phyloP scores from a whole-genome alignment of 2,329 filamentous ascomycete species.

The Coniella vitis region DNA sequence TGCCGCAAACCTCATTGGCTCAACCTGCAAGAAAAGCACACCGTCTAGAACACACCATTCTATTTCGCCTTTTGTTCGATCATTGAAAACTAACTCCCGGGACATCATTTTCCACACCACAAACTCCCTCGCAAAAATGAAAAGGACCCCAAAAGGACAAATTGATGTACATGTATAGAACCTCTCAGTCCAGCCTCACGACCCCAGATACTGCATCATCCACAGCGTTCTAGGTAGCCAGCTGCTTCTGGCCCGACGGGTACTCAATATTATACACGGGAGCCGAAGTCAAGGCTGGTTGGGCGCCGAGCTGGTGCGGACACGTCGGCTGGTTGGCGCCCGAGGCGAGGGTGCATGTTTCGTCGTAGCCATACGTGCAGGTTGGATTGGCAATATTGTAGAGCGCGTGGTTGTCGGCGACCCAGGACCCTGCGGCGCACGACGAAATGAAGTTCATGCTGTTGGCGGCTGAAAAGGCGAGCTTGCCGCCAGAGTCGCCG shows the following conservation, averaged over 20 bases:
- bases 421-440: constrained; percentile 42
- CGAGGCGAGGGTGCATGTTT: constrained; percentile 36
- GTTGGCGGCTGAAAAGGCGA: constrained; percentile 50
- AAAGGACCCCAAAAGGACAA: no score
- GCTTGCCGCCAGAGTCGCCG: constrained; percentile 38
- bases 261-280: constrained; percentile 6
- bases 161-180: no score
- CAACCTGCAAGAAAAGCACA: no score
- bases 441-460: constrained; percentile 47
- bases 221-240: neutral
- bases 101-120: no score
- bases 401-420: constrained; percentile 44
- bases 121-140: no score
- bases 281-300: neutral
- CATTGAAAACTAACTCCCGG: no score
- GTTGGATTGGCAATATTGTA: constrained; percentile 47
- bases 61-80: no score
- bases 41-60: no score
- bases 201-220: no score
- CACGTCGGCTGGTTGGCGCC: constrained; percentile 1
- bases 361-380: constrained; percentile 44
- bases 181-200: no score
- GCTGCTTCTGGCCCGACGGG: neutral
- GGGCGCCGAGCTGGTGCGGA: constrained; percentile 2
- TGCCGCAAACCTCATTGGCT: no score